These are phyloP conservation scores for Evernia prunastri DNA, from an alignment of 495 filamentous ascomycete species.

Conservation along the genomic window DNA sequence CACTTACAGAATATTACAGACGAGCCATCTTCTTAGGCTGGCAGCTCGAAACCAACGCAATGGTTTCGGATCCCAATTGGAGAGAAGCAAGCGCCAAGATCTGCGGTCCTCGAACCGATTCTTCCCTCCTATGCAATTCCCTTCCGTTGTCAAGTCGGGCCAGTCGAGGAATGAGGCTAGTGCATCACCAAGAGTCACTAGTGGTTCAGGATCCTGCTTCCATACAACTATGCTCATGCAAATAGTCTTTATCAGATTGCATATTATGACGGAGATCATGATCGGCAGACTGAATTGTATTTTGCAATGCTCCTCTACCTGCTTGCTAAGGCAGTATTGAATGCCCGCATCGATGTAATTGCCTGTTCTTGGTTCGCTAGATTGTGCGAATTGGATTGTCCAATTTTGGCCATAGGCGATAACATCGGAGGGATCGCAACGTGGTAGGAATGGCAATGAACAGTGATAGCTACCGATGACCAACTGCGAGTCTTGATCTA, in stretches of 20 bases:
- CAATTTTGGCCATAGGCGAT: too few relatives aligned
- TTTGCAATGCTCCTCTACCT: slow-evolving; percentile 33
- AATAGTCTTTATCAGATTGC: slow-evolving; percentile 36
- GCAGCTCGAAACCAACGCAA: too few relatives aligned
- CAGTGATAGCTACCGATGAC: too few relatives aligned
- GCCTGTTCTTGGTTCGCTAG: too few relatives aligned
- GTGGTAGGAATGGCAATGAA: too few relatives aligned
- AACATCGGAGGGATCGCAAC: too few relatives aligned
- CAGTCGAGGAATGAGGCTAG: too few relatives aligned
- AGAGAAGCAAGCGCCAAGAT: slow-evolving; percentile 22
- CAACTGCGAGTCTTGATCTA: too few relatives aligned
- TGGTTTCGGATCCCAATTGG: slow-evolving; percentile 4
- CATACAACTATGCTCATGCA: slow-evolving; percentile 34
- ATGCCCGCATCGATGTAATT: slow-evolving; percentile 8
- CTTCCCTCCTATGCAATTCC: slow-evolving; percentile 30
- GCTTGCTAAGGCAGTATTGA: slow-evolving; percentile 38
- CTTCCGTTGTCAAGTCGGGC: slow-evolving; percentile 36
- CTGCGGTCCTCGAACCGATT: slow-evolving; percentile 13
- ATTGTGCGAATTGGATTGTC: too few relatives aligned
- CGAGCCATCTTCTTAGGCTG: too few relatives aligned
- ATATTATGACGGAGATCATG: slow-evolving; percentile 36
- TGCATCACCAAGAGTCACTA: slow-evolving; percentile 50
- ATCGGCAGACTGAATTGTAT: slow-evolving; percentile 40
- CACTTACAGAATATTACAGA: too few relatives aligned
- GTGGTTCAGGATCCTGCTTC: slow-evolving; percentile 28